Base-by-base conservation (phyloP, 257 asterid species). In the Primulina eburnea region DNA sequence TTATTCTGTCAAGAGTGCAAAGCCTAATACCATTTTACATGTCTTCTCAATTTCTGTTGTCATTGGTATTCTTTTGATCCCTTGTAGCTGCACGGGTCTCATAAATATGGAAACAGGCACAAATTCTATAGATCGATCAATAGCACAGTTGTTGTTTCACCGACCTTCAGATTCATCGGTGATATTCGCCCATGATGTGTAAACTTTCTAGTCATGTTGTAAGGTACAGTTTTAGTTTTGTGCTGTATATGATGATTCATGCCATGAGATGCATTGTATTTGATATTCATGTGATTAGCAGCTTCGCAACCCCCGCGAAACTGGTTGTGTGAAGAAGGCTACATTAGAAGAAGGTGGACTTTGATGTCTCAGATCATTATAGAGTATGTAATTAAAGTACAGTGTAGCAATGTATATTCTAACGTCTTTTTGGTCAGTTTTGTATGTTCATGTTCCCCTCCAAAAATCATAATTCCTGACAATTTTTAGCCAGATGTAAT, bases 51-150 rank as follows among this genome's bases (percentile, higher is more conserved):
- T 58, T 58, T 56, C 7, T 56, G 60, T 38, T n/a, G 6, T 65
- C 2, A 57, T 61, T 71, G 43, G 53, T 69, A 12, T 56, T 37
- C 35, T 59, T 65, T 60, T 35, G 21, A 57, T 73, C 10, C 71
- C 20, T 60, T 78, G 40, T 76, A 83, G 89, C 80, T 83, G 77
- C 75, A 58, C 76, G 62, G 79, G 85, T 63, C 84, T 78, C 78
- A 52, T 87, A 84, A 92, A 79, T 65, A 83, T 89, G 43, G 98
- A 92, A 78, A 85, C 94, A 2, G 84, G 85, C 67, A 92, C 98
- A 32, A 89, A 92, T 78, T 94, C 96, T 30, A 82, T 89, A 74
- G 98, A 92, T 57, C 88, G 98, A 72, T 89, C 98, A 24, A 77
- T 92, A 30, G 98, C 98, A 1, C 98, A 92, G 74, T 72, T 92